phyloP scores from a whole-genome alignment of 2,329 filamentous ascomycete species.

The Trichophyton mentagrophytes region DNA sequence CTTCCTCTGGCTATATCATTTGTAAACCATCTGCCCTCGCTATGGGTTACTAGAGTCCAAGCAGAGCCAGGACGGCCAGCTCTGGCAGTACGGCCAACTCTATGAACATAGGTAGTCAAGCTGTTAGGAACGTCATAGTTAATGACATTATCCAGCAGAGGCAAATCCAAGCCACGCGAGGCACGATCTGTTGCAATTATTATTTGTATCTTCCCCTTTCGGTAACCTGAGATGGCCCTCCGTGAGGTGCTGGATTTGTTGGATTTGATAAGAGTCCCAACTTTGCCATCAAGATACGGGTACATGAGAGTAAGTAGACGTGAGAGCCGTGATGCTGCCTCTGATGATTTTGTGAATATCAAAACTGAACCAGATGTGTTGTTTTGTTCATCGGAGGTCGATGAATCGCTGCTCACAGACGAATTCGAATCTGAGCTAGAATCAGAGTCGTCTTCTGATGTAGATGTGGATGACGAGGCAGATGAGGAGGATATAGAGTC shows the following conservation, averaged over 20 bases:
- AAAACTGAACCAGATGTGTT: conserved; percentile 40
- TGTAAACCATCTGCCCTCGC: conserved; percentile 86
- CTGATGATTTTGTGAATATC: conserved; percentile 84
- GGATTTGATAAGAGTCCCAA: conserved; percentile 64
- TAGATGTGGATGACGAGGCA: conserved; percentile 7
- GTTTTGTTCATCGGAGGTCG: conserved; percentile 22
- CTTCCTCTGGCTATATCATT: conserved; percentile 54
- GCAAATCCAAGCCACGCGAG: conserved; percentile 75
- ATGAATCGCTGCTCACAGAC: conserved; percentile 7
- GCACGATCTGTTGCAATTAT: conserved; percentile 90
- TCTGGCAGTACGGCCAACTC: conserved; percentile 79
- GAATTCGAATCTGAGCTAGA: conserved; percentile 21
- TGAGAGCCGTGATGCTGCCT: conserved; percentile 73
- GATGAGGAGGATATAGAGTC: conserved; percentile 20
- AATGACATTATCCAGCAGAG: conserved; percentile 66
- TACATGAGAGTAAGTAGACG: conserved; percentile 60
- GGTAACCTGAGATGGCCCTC: conserved; percentile 55
- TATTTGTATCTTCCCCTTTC: conserved; percentile 50
- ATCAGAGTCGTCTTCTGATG: conserved; percentile 17
- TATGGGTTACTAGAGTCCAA: conserved; percentile 74
- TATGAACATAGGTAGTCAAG: conserved; percentile 74
- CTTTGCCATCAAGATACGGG: conserved; percentile 42
- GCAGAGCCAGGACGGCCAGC: conserved; percentile 63
- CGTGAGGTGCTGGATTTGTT: conserved; percentile 59
- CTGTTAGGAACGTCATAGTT: conserved; percentile 87